These are phyloP conservation scores for Daldinia grandis DNA, from an alignment of 495 filamentous ascomycete species.

Conservation along the genomic window DNA sequence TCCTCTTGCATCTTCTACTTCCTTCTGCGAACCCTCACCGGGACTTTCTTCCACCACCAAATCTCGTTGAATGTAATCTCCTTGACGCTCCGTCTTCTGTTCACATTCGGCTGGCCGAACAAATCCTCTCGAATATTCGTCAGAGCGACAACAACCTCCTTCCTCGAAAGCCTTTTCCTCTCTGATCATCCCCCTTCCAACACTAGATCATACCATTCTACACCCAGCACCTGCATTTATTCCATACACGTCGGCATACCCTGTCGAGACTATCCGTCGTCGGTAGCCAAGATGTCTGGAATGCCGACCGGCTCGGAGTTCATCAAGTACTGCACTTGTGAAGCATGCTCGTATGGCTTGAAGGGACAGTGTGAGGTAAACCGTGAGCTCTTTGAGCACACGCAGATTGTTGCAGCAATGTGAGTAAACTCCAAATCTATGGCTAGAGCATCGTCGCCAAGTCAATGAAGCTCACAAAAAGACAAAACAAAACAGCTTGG, in stretches of 20 bases:
- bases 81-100: neutral
- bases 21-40: neutral
- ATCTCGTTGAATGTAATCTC: neutral
- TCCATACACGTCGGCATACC: neutral
- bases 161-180: neutral
- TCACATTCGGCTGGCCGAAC: neutral
- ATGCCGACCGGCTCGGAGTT: neutral
- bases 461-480: neutral
- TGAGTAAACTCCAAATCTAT: too few relatives aligned
- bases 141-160: neutral
- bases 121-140: neutral
- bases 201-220: neutral
- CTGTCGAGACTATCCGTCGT: neutral
- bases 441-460: too few relatives aligned
- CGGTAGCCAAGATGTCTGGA: neutral
- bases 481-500: slow-evolving; percentile 11
- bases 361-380: neutral
- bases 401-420: slow-evolving; percentile 1
- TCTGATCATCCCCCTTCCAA: neutral
- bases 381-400: neutral
- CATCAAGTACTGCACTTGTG: neutral
- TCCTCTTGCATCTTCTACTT: neutral
- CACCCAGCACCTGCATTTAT: neutral
- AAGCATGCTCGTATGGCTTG: neutral
- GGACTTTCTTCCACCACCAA: neutral